Conservation (phyloP, 441 rosid genomes). For the Theobroma grandiflorum region DNA sequence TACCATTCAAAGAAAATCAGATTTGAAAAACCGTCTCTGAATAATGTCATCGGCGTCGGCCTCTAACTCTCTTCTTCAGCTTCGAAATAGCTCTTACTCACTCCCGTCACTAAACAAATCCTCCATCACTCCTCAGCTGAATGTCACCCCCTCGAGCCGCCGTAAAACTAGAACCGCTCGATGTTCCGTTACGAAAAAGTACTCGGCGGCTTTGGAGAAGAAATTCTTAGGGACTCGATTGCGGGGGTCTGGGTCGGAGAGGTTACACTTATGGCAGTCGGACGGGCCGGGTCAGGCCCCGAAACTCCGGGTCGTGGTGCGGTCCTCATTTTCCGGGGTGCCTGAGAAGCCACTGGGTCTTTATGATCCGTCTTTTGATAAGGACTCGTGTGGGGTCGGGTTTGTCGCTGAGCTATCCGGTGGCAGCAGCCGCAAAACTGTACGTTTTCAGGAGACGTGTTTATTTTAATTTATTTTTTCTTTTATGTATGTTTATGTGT, state of each 20-base stretch:
- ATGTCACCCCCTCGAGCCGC: conserved; percentile 33
- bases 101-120: conserved; percentile 38
- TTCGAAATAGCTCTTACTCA: conserved; percentile 34
- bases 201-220: conserved; percentile 43
- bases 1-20: not conserved
- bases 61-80: conserved; percentile 40
- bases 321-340: conserved; percentile 79
- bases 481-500: not conserved
- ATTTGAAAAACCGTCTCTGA: not conserved
- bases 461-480: not conserved
- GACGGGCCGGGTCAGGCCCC: conserved; percentile 85
- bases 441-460: conserved; percentile 34
- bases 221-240: conserved; percentile 62
- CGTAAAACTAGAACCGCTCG: conserved; percentile 33
- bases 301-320: conserved; percentile 72
- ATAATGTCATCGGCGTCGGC: conserved; percentile 51
- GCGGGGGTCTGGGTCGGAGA: conserved; percentile 56
- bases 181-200: conserved; percentile 34
- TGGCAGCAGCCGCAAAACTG: conserved; percentile 91
- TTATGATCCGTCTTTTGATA: conserved; percentile 91
- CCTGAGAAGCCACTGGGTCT: conserved; percentile 99
- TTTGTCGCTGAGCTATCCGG: conserved; percentile 98
- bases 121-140: conserved; percentile 39
- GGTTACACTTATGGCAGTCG: conserved; percentile 73
- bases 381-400: conserved; percentile 99